Conservation (phyloP, 2,329 filamentous ascomycete genomes). For the Cryphonectria japonica region DNA sequence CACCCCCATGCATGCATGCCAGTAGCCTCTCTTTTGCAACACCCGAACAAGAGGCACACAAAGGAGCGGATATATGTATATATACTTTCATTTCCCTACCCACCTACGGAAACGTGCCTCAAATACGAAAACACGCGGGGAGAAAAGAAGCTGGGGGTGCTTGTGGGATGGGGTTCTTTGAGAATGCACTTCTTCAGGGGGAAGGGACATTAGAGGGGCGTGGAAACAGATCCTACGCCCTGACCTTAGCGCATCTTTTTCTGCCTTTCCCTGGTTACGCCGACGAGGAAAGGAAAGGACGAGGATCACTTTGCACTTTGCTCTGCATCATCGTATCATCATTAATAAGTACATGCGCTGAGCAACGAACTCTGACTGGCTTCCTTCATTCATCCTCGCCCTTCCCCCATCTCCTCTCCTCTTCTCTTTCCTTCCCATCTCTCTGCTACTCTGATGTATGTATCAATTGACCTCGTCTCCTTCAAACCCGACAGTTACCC, state of each 20-base stretch:
- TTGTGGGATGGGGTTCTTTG: neutral
- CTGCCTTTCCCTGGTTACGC: too few species aligned
- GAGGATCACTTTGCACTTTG: neutral
- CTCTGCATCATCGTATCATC: neutral
- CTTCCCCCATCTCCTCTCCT: too few species aligned
- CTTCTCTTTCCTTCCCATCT: too few species aligned
- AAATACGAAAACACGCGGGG: neutral
- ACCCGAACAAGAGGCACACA: too few species aligned
- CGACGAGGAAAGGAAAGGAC: neutral
- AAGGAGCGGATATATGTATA: too few species aligned
- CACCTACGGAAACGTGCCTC: neutral
- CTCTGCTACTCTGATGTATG: too few species aligned
- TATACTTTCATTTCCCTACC: neutral
- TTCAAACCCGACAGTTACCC: too few species aligned
- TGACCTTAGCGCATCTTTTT: neutral
- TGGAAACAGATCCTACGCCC: slow-evolving; percentile 5
- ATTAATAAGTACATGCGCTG: neutral
- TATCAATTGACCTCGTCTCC: too few species aligned
- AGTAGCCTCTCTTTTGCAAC: too few species aligned
- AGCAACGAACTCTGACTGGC: too few species aligned
- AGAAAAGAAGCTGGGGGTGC: neutral
- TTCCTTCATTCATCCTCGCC: too few species aligned
- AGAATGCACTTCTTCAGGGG: neutral
- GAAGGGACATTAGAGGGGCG: neutral
- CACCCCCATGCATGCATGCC: too few species aligned